These are phyloP conservation scores for Gillenia trifoliata DNA, from an alignment of 306 rosid species.

Conservation along the genomic window DNA sequence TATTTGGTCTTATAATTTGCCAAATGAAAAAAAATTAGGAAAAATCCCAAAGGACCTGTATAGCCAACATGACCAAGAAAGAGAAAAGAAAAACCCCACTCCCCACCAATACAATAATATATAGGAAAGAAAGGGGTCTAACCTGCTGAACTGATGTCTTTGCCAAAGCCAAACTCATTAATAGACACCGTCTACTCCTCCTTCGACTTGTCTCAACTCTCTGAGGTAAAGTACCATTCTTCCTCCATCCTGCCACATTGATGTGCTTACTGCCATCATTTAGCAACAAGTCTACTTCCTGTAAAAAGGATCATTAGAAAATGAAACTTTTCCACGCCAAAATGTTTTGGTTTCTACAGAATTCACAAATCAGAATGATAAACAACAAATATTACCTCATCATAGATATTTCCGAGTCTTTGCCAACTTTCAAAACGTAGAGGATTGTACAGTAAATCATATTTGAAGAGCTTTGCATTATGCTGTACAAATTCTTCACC, in stretches of 20 bases:
- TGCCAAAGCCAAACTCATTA: slow-evolving; percentile 96
- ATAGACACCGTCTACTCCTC: slow-evolving; percentile 92
- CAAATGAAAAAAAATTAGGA: background rate
- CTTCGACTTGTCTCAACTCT: slow-evolving; percentile 94
- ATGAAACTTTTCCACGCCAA: slow-evolving; percentile 14
- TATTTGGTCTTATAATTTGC: background rate
- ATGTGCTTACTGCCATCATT: slow-evolving; percentile 99
- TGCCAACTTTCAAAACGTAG: slow-evolving; percentile 95
- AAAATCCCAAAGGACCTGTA: background rate
- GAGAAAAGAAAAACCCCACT: slow-evolving; percentile 2
- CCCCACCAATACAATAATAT: background rate
- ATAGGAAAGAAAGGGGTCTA: slow-evolving; percentile 3
- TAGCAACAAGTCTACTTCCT: slow-evolving; percentile 96
- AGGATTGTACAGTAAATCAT: slow-evolving; percentile 80
- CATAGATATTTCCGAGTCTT: slow-evolving; percentile 85
- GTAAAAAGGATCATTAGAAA: slow-evolving; percentile 22
- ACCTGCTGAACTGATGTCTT: slow-evolving; percentile 88
- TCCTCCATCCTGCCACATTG: slow-evolving; percentile 91
- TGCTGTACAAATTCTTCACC: slow-evolving; percentile 95
- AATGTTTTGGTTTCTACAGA: slow-evolving; percentile 9
- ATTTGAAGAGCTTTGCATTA: slow-evolving; percentile 88
- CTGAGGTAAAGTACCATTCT: slow-evolving; percentile 65
- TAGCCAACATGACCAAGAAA: slow-evolving; percentile 10
- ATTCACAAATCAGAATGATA: slow-evolving; percentile 17
- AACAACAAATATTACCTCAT: slow-evolving; percentile 55